phyloP scores from a whole-genome alignment of 495 filamentous ascomycete species.

The Hypoxylon fuscum region DNA sequence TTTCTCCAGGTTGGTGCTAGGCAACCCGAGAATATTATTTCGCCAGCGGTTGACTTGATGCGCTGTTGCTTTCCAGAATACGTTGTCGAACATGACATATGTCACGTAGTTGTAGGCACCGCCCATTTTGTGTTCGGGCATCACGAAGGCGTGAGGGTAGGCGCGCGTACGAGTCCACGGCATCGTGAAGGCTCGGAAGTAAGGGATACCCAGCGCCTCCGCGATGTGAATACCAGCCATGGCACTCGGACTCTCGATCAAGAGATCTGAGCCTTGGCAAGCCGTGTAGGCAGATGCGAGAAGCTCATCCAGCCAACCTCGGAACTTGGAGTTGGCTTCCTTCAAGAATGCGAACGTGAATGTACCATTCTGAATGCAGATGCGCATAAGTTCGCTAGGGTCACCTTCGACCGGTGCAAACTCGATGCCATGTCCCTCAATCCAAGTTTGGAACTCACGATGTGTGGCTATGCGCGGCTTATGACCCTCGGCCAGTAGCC shows the following conservation, averaged over 20 bases:
- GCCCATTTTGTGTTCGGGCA: slow-evolving; percentile 91
- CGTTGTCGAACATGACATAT: slow-evolving; percentile 95
- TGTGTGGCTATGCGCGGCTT: slow-evolving; percentile 90
- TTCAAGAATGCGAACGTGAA: slow-evolving; percentile 92
- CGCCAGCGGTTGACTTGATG: slow-evolving; percentile 95
- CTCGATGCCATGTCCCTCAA: slow-evolving; percentile 89
- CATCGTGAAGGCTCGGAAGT: slow-evolving; percentile 98
- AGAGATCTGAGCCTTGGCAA: slow-evolving; percentile 86
- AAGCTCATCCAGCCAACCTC: slow-evolving; percentile 92
- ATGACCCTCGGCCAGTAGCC: slow-evolving; percentile 87
- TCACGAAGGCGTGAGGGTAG: slow-evolving; percentile 97
- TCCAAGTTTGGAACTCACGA: slow-evolving; percentile 86
- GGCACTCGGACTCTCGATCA: slow-evolving; percentile 95
- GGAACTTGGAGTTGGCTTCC: slow-evolving; percentile 88
- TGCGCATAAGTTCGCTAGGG: slow-evolving; percentile 91
- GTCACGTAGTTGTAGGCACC: slow-evolving; percentile 94
- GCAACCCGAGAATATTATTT: slow-evolving; percentile 78
- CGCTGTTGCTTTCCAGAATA: slow-evolving; percentile 95
- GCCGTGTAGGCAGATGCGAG: slow-evolving; percentile 84
- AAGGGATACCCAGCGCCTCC: slow-evolving; percentile 92
- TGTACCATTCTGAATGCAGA: slow-evolving; percentile 97
- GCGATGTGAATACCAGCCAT: slow-evolving; percentile 99
- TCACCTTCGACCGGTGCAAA: slow-evolving; percentile 90
- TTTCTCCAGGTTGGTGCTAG: slow-evolving; percentile 84
- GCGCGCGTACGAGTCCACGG: slow-evolving; percentile 96